Evolutionary conservation across 306 rosid species (phyloP), one percentile per base, ranked within the genome.

Genomic region (Astragalus membranaceus): DNA sequence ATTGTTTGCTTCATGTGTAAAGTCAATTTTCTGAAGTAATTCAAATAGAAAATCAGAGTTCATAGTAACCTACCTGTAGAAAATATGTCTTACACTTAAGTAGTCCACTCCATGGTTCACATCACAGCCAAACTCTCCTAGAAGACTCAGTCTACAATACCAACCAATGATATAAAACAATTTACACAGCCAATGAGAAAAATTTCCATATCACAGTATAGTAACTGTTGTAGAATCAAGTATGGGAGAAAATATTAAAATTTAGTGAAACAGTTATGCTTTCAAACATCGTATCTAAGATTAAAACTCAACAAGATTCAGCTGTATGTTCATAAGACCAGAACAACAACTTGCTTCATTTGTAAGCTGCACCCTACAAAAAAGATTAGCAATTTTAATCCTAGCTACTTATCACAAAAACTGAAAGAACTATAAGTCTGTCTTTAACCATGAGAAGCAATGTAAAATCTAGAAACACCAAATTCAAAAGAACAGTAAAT

Each of bases 381-480:
- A 48, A 6, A 26, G 13, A 47, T 42, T 54, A 17, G 20, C 63
- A 64, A 67, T 32, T 29, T 16, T 11, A 47, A 53, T 54, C 47
- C 15, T 49, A 14, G 30, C 30, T 57, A 69, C 23, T 26, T 20
- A 51, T 16, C 64, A 55, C 59, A 37, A 33, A 42, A 71, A 48
- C 69, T 12, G 26, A 37, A 56, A 59, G 30, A 46, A 69, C 58
- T 47, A 2, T 20, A 5, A 61, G 11, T 30, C 6, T 13, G 13
- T 30, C 6, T 13, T 3, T 60, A 42, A 72, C 10, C 55, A 79
- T 43, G 66, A 53, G 32, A 77, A 74, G 60, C 10, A 37, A 53
- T 15, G 55, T 43, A 76, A 69, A 64, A 15, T 59, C 73, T 20
- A 76, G 58, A 77, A 68, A 67, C 81, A 44, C 44, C 26, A 72